These are phyloP conservation scores for Neopestalotiopsis clavispora DNA, from an alignment of 2,329 filamentous ascomycete genomes.

Conservation along the genomic window DNA sequence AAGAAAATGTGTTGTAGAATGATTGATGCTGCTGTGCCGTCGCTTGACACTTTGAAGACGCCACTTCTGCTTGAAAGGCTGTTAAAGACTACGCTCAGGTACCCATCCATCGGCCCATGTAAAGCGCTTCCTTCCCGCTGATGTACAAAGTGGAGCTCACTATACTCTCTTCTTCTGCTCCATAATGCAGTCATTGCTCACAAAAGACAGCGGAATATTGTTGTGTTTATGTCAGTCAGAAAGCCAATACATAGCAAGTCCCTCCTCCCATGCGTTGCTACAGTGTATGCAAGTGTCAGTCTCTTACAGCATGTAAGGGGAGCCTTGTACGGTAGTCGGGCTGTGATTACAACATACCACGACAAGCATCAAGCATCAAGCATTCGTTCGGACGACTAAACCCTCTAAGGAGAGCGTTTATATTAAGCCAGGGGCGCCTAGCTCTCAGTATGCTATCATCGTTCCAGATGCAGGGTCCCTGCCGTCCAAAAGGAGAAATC, in stretches of 20 bases:
- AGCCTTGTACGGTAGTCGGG: constrained; percentile 7
- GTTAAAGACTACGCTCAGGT: not conserved
- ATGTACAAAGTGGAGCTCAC: not conserved
- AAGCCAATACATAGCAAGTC: too few species aligned
- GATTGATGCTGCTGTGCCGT: not conserved
- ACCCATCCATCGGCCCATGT: not conserved
- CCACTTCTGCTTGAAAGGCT: not conserved
- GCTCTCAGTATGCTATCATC: not conserved
- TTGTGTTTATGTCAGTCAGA: too few species aligned
- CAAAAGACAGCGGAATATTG: not conserved
- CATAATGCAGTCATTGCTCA: not conserved
- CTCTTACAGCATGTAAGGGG: not conserved
- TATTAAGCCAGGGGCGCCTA: not conserved
- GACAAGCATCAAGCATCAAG: not conserved
- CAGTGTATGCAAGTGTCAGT: too few species aligned
- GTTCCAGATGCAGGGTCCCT: constrained; percentile 3
- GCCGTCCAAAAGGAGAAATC: constrained; percentile 2
- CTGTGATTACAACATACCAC: not conserved
- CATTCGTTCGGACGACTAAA: not conserved
- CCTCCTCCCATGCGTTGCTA: too few species aligned
- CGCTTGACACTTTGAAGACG: not conserved
- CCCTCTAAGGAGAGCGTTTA: not conserved
- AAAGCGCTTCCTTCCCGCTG: not conserved
- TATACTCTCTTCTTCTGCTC: not conserved
- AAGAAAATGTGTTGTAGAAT: not conserved